Evolutionary conservation across 2,329 filamentous ascomycete species (phyloP), one percentile per base, ranked within the genome.

Genomic region (Cladosporium sp.): DNA sequence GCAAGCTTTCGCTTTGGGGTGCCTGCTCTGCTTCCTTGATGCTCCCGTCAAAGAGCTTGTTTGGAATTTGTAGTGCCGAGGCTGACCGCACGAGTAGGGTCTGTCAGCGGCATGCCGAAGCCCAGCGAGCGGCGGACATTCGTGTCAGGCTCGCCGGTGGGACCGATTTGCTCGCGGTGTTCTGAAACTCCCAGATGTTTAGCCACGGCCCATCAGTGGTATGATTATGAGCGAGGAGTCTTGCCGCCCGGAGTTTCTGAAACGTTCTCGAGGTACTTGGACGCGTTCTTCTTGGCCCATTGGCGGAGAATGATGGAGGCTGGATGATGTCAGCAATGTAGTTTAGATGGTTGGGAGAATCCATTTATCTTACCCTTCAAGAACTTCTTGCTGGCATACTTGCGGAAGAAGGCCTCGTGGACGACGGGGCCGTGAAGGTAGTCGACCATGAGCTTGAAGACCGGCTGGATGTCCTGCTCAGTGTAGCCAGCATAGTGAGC

Each of bases 311-410:
- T 79, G 63, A 97, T 90, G 22, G 92, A 96, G 63, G 90, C 91
- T 95, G 54, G 10, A 53, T 52, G 42, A 41, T 38, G 59, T 63
- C 59, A 70, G 59, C 60, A 54, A 65, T 61, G 66, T 11, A 34
- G 18, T 16, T 37, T 10, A 28, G 10, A 19, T 61, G 32, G 49
- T 56, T 44, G 9, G 34, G 50, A 49, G 59, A 19, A 49, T 37
- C 22, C 10, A 28, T 51, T 56, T 48, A 22, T 56, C 80, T 74
- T 83, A 95, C 92, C 91, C 77, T 98, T 98, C 64, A 97, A 76
- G 75, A 97, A 98, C 75, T 95, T 96, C 79, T 97, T 98, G 82
- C 89, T 95, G 53, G 93, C 93, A 70, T 98, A 98, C 74, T 98
- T 98, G 82, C 95, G 95, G 80, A 96, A 97, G 79, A 98, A 96